Evolutionary conservation across 805 yeast genomes (phyloP), one percentile per base, ranked within the genome.

Genomic region (Hanseniaspora jakobsenii): DNA sequence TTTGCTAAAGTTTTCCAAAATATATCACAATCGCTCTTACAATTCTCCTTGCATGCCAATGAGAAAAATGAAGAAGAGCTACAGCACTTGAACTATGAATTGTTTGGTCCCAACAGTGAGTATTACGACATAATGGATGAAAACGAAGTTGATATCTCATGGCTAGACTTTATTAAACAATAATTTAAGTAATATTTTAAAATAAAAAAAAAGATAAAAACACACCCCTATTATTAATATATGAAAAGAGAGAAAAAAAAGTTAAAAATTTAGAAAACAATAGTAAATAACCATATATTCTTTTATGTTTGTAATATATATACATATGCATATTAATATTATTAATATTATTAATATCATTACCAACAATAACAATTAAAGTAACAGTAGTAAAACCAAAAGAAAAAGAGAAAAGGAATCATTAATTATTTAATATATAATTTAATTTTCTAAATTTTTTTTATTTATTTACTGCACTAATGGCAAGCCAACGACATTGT

Each of bases 101-200:
- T 69, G 12, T 60, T 65, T 48, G 70, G 69, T 34, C 71, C 72
- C 0, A 65, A 65, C 23, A 63, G 65, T 44, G 66, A 67, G 12
- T 65, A 68, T 39, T 71, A 67, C 47, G 67, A 65, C 24, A 68
- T 71, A n/a, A 52, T 71, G 36, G 66, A 64, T 49, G 69, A 63
- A 18, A 66, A 70, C 50, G 63, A 67, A 12, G 70, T 70, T 31
- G 73, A 70, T 40, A 64, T 70, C 27, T 60, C 67, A 38, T 65
- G 68, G 60, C 63, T 62, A 8, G 68, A 63, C 49, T 58, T 41
- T 18, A 41, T 41, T 12, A 41, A 58, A 32, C 43, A 56, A 24
- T 12, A n/a, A n/a, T n/a, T n/a, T n/a, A n/a, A n/a, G n/a, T n/a
- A n/a, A n/a, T n/a, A n/a, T n/a, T n/a, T n/a, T n/a, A n/a, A n/a